Evolutionary conservation across 768 basidiomycete species (phyloP).

Genomic region (Tricholoma hemisulphureum): DNA sequence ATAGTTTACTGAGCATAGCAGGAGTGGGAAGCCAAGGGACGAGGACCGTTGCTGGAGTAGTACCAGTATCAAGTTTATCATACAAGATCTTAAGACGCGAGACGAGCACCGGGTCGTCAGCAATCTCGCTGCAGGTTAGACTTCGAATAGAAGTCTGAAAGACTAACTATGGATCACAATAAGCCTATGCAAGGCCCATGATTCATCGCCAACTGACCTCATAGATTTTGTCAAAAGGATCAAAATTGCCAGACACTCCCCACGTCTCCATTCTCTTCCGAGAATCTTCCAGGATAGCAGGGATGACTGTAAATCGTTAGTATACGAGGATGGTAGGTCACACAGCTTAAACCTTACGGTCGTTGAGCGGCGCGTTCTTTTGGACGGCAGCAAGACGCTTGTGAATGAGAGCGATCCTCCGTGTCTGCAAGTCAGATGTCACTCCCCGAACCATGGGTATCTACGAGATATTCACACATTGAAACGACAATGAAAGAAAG

Average conservation of each 20-base stretch:
- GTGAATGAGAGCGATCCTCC: slow-evolving; percentile 63
- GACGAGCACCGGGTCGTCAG: slow-evolving; percentile 62
- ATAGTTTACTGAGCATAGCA: slow-evolving; percentile 66
- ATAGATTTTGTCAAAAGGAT: slow-evolving; percentile 71
- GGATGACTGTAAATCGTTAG: slow-evolving; percentile 51
- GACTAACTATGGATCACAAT: slow-evolving; percentile 43
- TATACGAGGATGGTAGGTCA: slow-evolving; percentile 11
- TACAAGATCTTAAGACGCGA: slow-evolving; percentile 62
- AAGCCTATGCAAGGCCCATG: neutral
- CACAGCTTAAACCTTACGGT: slow-evolving; percentile 44
- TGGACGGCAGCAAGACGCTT: slow-evolving; percentile 67
- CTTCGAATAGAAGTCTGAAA: slow-evolving; percentile 75
- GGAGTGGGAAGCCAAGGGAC: slow-evolving; percentile 76
- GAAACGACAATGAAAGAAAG: slow-evolving; percentile 14
- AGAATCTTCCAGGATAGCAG: slow-evolving; percentile 63
- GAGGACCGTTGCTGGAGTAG: slow-evolving; percentile 70
- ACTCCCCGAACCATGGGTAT: slow-evolving; percentile 76
- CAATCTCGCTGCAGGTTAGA: slow-evolving; percentile 66
- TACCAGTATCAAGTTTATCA: slow-evolving; percentile 65
- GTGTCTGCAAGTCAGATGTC: slow-evolving; percentile 65
- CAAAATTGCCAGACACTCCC: slow-evolving; percentile 62
- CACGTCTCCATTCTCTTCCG: slow-evolving; percentile 59
- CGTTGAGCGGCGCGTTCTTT: slow-evolving; percentile 56
- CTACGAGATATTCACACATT: slow-evolving; percentile 35
- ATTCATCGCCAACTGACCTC: slow-evolving; percentile 43